phyloP scores from a whole-genome alignment of 192 early-diverging fungal species.

The Entomortierella beljakovae region DNA sequence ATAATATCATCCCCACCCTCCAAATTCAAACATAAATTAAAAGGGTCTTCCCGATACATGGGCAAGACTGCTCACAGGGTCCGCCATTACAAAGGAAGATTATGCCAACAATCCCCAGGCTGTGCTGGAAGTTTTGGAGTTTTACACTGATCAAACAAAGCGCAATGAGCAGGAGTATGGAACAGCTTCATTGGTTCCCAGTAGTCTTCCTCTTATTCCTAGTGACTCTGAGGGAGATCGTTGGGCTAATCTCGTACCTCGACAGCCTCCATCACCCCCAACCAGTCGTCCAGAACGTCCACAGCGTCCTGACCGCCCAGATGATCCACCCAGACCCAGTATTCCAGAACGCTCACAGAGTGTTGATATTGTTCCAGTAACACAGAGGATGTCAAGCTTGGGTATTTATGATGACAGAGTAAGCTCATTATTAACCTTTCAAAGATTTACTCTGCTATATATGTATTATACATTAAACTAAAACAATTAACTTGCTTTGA shows the following conservation, averaged over 20 bases:
- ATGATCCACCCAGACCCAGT: constrained; percentile 39
- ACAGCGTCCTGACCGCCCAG: constrained; percentile 52
- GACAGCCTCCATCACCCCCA: constrained; percentile 38
- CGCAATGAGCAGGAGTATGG: constrained; percentile 68
- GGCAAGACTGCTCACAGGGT: constrained; percentile 92
- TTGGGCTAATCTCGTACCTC: constrained; percentile 71
- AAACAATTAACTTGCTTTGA: not conserved
- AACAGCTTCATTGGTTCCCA: constrained; percentile 45
- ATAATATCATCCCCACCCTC: too few species aligned
- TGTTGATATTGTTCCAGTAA: constrained; percentile 41
- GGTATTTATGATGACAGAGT: constrained; percentile 41
- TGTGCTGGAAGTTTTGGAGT: constrained; percentile 97
- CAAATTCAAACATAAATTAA: not conserved
- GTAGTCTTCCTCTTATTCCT: constrained; percentile 41
- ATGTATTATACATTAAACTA: too few species aligned
- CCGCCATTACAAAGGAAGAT: constrained; percentile 97
- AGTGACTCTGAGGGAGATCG: constrained; percentile 58
- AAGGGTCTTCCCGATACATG: constrained; percentile 96
- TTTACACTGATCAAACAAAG: constrained; percentile 93
- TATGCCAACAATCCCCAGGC: constrained; percentile 98
- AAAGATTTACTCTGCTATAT: not conserved
- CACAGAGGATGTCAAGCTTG: constrained; percentile 46
- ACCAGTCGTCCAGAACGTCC: constrained; percentile 39
- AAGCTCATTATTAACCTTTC: not conserved
- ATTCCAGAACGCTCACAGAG: constrained; percentile 53